Evolutionary conservation across 768 basidiomycete genomes (phyloP), one percentile per base, ranked within the genome.

Genomic region (Mycena galopus): DNA sequence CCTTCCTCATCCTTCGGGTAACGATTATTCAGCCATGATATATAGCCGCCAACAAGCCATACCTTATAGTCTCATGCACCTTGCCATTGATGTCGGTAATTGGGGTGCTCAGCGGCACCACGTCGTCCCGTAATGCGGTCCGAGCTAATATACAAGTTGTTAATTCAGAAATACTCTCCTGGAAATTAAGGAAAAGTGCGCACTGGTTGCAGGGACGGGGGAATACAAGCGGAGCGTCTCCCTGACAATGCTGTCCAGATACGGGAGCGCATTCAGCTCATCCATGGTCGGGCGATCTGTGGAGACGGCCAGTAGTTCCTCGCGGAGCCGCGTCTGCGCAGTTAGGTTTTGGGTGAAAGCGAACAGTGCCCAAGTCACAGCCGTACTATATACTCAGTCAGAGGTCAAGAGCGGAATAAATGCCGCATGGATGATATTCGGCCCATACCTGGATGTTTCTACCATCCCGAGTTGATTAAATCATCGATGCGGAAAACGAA

Each of bases 251-350:
- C 39, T 29, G 27, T 66, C 65, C 8, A 66, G 25, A 29, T 39
- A 66, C 19, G 55, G 56, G 9, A 66, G 65, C 21, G 53, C 65
- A 14, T 66, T 66, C 3, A 66, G 55, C 37, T 66, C 37, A 1
- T 66, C 65, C 65, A 66, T 66, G 5, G 55, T 57, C 11, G 65
- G 65, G 10, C 25, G 37, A 7, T 67, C 67, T 9, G 67, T 67
- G 2, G 35, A 37, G 29, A 67, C 57, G 37, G 12, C 30, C 1
- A 60, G 57, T 23, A 60, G 47, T n/a, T 67, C 67, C 16, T 67
- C 58, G 1, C 67, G 29, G 9, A 67, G 58, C 5, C 67, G 67
- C 8, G 57, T 39, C 21, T 67, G 67, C n/a, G 33, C 32, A 3
- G 16, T 33, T 4, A 17, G 19, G 25, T 67, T 33, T 11, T 67